Evolutionary conservation across 371 early-diverging fungal species (phyloP), one percentile per base, ranked within the genome.

Genomic region (Umbelopsis sp.): DNA sequence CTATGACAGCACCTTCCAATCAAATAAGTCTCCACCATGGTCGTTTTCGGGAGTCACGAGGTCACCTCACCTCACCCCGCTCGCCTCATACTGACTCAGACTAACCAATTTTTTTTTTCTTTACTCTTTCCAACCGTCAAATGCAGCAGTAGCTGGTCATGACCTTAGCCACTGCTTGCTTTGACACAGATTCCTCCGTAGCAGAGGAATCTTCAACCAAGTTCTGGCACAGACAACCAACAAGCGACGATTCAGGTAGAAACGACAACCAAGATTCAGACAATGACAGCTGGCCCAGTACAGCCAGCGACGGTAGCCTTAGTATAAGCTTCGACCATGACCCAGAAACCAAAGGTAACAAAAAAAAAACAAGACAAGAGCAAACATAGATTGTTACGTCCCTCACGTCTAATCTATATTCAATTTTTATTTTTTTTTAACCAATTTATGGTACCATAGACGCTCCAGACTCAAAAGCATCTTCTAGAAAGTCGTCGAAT

Each of bases 401-500:
- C 22, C 22, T 22, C 22, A 22, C 22, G 22, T 0, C 22, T 22
- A 22, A 22, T 0, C 22, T 22, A 22, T 22, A 22, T 22, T 22
- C 22, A 22, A 22, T 22, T 22, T 22, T 22, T 35, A 57, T 16
- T 37, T 18, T n/a, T n/a, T 48, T 32, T 35, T 18, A 22, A 22
- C 32, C 12, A 10, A 41, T 41, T 41, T 41, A 20, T 51, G 12
- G 5, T 51, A 18, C 24, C 22, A 35, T 16, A 18, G 29, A 29
- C 32, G 57, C 57, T 6, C 35, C 35, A 57, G 57, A 57, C 35
- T 35, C 29, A 6, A 57, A 57, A 29, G 57, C 57, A 57, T 35
- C 57, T 57, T 57, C 57, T 57, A 57, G 57, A 57, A 57, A 57
- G n/a, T 57, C 57, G 3, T 57, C 57, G 57, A 57, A 57, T n/a